Evolutionary conservation across 2,329 filamentous ascomycete genomes (phyloP), one percentile per base, ranked within the genome.

Genomic region (Aureobasidium musti): DNA sequence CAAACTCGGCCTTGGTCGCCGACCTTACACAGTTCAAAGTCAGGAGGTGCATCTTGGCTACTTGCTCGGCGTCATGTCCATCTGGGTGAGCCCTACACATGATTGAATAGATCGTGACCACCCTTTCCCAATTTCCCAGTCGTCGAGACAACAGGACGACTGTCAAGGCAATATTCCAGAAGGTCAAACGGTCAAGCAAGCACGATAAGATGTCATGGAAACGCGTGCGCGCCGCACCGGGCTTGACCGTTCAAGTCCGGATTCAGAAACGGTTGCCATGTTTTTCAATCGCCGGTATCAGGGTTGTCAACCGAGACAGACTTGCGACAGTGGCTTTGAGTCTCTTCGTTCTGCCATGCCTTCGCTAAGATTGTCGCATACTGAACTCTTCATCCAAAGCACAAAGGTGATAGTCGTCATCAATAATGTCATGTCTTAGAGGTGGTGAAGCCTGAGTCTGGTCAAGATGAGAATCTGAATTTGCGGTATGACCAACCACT

Each of bases 161-260:
- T 35, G 39, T 52, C 59, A 63, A 61, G 57, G 57, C 41, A 61
- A 33, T 63, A 52, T 63, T 63, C 59, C 59, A 63, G 59, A 63
- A 63, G 11, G 10, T 30, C 17, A 10, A 60, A 63, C 59, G 59
- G 45, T 30, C 30, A 52, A 63, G 59, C 33, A 37, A 50, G 56
- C 26, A 50, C 41, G 45, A 52, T 39, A 49, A 35, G 11, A 30
- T 63, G 45, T 39, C 45, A 52, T 50, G 45, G 45, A 52, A 52
- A 63, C 45, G 57, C 41, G 57, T 47, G 43, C 39, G n/a, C 28
- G 41, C 59, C n/a, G 33, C 17, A 52, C n/a, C n/a, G 30, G 45
- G 41, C 45, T 63, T 23, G 59, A 52, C 59, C 59, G 45, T 63
- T 59, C 39, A 39, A 59, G 17, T 28, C 26, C 37, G 43, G 37